phyloP scores from a whole-genome alignment of 805 yeast species.

The Nakazawaea sp. region DNA sequence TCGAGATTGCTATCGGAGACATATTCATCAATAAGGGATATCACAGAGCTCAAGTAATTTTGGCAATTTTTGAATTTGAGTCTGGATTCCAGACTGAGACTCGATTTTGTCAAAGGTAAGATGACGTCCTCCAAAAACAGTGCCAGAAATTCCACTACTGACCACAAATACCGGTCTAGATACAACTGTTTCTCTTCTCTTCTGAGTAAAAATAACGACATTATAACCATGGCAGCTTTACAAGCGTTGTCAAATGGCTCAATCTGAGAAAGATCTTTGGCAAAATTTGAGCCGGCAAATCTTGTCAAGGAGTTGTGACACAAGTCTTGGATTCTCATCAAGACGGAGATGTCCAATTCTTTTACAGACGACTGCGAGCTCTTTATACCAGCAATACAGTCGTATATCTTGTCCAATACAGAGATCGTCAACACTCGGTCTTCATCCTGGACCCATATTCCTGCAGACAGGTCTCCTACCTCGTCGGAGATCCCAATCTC shows the following conservation, averaged over 20 bases:
- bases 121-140: constrained; percentile 24
- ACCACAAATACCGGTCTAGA: constrained; percentile 35
- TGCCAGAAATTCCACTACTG: constrained; percentile 33
- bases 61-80: background rate
- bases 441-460: too few relatives aligned
- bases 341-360: background rate
- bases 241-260: constrained; percentile 23
- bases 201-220: constrained; percentile 33
- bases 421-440: too few relatives aligned
- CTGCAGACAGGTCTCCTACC: too few relatives aligned
- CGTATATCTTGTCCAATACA: background rate
- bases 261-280: too few relatives aligned
- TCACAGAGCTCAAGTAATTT: constrained; percentile 10
- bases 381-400: background rate
- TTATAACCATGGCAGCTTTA: constrained; percentile 28
- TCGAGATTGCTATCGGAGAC: constrained; percentile 23
- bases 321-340: constrained; percentile 26
- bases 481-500: background rate
- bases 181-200: constrained; percentile 36
- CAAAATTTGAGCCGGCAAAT: constrained; percentile 8
- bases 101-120: constrained; percentile 12
- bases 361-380: background rate
- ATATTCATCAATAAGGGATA: constrained; percentile 15
- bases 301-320: constrained; percentile 21
- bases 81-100: constrained; percentile 5